A percentile compares a stretch with the other conserved stretches of the same genome.
Evolutionary conservation across 2,329 filamentous ascomycete species (phyloP).

Genomic region (Colletotrichum paranaense): DNA sequence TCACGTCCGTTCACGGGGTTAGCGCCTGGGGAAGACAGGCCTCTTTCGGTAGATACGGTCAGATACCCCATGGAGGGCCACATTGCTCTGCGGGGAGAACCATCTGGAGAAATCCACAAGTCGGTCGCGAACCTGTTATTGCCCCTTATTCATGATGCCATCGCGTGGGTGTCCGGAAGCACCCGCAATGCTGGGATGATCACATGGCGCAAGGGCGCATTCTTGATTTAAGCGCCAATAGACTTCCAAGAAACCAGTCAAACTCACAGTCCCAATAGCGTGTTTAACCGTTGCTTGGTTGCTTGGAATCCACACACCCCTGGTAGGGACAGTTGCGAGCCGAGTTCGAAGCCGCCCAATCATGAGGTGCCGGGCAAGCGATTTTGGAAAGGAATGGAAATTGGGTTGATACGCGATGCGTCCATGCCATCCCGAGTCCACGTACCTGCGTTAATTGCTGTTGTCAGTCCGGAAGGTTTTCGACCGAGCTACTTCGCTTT

Average conservation of each 20-base stretch:
- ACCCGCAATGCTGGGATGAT: background rate
- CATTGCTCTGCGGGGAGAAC: conserved; percentile 1
- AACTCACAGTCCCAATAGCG: background rate
- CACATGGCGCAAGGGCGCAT: background rate
- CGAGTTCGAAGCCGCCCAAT: background rate
- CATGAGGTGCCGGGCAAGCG: background rate
- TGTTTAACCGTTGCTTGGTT: background rate
- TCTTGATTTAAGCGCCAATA: background rate
- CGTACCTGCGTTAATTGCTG: background rate
- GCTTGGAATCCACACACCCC: background rate
- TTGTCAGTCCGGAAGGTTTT: background rate
- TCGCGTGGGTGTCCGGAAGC: background rate
- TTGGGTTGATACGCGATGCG: background rate
- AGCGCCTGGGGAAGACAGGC: conserved; percentile 18
- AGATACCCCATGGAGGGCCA: background rate
- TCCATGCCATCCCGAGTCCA: background rate
- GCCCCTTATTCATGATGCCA: background rate
- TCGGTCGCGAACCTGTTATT: background rate
- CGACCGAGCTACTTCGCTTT: background rate
- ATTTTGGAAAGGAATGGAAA: background rate
- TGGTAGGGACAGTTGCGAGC: background rate
- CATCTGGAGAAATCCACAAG: conserved; percentile 1
- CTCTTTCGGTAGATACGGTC: background rate
- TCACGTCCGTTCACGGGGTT: conserved; percentile 7
- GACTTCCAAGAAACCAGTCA: background rate